These are phyloP conservation scores for Pythium coloratum DNA, from an alignment of 352 stramenopile genomes.

Conservation along the genomic window DNA sequence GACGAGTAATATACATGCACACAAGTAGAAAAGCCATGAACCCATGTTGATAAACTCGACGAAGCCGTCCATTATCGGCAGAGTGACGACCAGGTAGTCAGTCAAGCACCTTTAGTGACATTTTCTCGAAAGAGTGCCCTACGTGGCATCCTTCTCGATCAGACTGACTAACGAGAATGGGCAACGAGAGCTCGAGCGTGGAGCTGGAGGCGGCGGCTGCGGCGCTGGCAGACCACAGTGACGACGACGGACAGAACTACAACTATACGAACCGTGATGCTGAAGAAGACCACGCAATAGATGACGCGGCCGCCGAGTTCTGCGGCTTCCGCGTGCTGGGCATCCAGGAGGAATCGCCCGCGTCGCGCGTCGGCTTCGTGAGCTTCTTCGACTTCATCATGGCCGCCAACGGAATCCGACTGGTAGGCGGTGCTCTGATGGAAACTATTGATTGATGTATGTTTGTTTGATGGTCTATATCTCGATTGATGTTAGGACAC, in stretches of 20 bases:
- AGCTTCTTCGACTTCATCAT: slow-evolving; percentile 99
- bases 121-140: slow-evolving; percentile 18
- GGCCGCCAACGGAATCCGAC: slow-evolving; percentile 89
- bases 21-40: background rate
- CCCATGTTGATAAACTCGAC: too few relatives aligned
- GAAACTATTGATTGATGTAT: background rate
- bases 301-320: slow-evolving; percentile 59
- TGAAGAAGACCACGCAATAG: slow-evolving; percentile 15
- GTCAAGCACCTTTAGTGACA: slow-evolving; percentile 6
- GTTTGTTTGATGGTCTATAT: slow-evolving; percentile 16
- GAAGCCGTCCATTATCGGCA: slow-evolving; percentile 8
- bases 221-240: slow-evolving; percentile 8
- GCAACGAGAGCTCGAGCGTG: slow-evolving; percentile 27
- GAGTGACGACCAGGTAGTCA: slow-evolving; percentile 14
- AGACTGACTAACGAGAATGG: slow-evolving; percentile 17
- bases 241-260: slow-evolving; percentile 1
- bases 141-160: slow-evolving; percentile 12
- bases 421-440: slow-evolving; percentile 32
- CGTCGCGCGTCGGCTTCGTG: slow-evolving; percentile 91
- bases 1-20: slow-evolving; percentile 16
- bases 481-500: slow-evolving; percentile 49
- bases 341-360: slow-evolving; percentile 95
- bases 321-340: slow-evolving; percentile 95
- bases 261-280: background rate
- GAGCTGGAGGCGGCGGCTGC: slow-evolving; percentile 18